Evolutionary conservation across 805 yeast species (phyloP).

Genomic region (Pichia nanzhaoensis): DNA sequence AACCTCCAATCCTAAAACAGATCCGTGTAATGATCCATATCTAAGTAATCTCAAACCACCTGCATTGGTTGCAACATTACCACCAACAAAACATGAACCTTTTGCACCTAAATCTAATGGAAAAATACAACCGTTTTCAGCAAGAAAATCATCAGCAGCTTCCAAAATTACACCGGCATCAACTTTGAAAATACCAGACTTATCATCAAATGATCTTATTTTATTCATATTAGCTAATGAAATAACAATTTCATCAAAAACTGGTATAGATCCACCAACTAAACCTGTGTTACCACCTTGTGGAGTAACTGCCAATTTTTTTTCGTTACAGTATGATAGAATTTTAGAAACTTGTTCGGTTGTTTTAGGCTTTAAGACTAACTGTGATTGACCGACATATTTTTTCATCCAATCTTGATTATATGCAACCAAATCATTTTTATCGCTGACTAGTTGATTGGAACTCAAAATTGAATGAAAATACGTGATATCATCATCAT

Average conservation of each 20-base stretch:
- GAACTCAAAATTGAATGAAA: slow-evolving; percentile 57
- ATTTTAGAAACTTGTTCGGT: slow-evolving; percentile 73
- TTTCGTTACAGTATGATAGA: slow-evolving; percentile 71
- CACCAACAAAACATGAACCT: slow-evolving; percentile 95
- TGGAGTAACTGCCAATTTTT: slow-evolving; percentile 79
- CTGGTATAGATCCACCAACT: slow-evolving; percentile 91
- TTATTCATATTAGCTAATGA: slow-evolving; percentile 67
- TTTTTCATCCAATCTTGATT: slow-evolving; percentile 95
- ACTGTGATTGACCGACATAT: slow-evolving; percentile 77
- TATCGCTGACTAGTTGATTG: slow-evolving; percentile 43
- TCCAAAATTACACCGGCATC: slow-evolving; percentile 92
- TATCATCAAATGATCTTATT: slow-evolving; percentile 72
- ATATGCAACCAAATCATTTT: slow-evolving; percentile 52
- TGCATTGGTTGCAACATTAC: slow-evolving; percentile 91
- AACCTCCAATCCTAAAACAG: slow-evolving; percentile 84
- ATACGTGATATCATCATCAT: slow-evolving; percentile 47
- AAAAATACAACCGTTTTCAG: slow-evolving; percentile 81
- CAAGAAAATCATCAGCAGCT: slow-evolving; percentile 68
- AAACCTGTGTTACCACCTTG: slow-evolving; percentile 97
- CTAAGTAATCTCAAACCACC: slow-evolving; percentile 86
- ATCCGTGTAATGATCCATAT: slow-evolving; percentile 89
- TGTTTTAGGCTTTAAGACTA: slow-evolving; percentile 78
- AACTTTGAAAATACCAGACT: slow-evolving; percentile 77
- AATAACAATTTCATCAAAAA: slow-evolving; percentile 82
- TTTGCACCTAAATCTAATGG: slow-evolving; percentile 95